Evolutionary conservation across 2,329 filamentous ascomycete genomes (phyloP).

Genomic region (Epichloe aotearoae): DNA sequence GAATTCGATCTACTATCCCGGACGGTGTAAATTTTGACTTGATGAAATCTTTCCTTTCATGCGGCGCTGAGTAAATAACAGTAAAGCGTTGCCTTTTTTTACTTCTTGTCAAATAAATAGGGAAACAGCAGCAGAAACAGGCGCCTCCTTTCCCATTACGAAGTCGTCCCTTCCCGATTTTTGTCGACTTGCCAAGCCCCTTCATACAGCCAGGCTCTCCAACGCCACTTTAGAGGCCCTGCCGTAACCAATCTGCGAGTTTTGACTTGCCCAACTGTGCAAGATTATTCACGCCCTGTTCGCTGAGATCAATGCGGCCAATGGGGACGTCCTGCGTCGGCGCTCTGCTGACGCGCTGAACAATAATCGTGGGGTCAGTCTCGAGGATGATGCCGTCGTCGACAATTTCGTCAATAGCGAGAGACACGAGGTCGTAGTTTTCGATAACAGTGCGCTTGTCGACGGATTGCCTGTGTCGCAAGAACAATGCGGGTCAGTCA

Average conservation of each 20-base stretch:
- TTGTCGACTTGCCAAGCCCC: not conserved
- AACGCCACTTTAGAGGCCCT: constrained; percentile 46
- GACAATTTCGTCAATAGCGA: constrained; percentile 89
- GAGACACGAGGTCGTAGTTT: constrained; percentile 92
- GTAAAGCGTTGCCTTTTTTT: not conserved
- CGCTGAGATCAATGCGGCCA: constrained; percentile 87
- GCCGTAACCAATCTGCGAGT: constrained; percentile 78
- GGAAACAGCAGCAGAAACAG: not conserved
- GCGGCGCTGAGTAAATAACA: constrained; percentile 11
- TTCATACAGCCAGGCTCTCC: not conserved
- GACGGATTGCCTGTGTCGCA: constrained; percentile 60
- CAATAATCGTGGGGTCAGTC: constrained; percentile 89
- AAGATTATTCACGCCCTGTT: constrained; percentile 87
- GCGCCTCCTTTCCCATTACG: not conserved
- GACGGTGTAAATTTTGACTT: not conserved
- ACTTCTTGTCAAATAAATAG: not conserved
- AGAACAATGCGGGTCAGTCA: constrained; percentile 5
- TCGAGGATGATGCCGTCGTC: constrained; percentile 95
- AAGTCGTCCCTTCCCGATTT: not conserved
- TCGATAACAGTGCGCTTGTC: constrained; percentile 97
- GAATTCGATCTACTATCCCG: not conserved
- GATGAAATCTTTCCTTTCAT: constrained; percentile 11
- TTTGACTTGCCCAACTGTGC: constrained; percentile 91
- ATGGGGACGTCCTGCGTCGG: constrained; percentile 84
- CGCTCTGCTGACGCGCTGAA: constrained; percentile 82